Evolutionary conservation across 805 yeast species (phyloP).

Genomic region (Wickerhamiella australiensis): DNA sequence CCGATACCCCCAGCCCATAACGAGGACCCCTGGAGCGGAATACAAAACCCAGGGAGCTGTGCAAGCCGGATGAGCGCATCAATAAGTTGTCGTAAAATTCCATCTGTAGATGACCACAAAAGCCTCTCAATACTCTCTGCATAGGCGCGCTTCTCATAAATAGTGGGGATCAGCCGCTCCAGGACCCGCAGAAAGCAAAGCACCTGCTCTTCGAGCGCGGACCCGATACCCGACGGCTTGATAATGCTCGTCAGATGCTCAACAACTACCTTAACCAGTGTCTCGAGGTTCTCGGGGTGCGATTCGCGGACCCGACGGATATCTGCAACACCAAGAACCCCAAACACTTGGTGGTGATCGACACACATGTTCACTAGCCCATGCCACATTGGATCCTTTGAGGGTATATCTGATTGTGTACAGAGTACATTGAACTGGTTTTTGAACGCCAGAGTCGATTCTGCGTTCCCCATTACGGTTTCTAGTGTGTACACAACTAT

Average conservation of each 20-base stretch:
- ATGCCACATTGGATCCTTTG: conserved; percentile 28
- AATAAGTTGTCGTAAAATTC: conserved; percentile 26
- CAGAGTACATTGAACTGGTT: conserved; percentile 46
- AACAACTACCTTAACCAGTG: conserved; percentile 36
- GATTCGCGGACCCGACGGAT: conserved; percentile 46
- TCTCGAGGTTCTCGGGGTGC: conserved; percentile 46
- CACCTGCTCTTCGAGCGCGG: conserved; percentile 29
- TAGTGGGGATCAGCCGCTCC: conserved; percentile 51
- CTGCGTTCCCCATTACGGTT: conserved; percentile 54
- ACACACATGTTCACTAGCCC: conserved; percentile 40
- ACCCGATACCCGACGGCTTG: conserved; percentile 24
- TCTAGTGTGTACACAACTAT: neutral
- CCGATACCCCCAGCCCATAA: conserved; percentile 84
- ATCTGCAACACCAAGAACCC: conserved; percentile 45
- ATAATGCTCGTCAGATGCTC: conserved; percentile 27
- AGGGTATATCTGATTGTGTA: conserved; percentile 25
- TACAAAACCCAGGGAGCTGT: conserved; percentile 47
- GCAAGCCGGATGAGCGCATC: conserved; percentile 36
- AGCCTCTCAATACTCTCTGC: conserved; percentile 1
- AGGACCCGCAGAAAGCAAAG: conserved; percentile 54
- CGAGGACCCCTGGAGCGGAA: conserved; percentile 22
- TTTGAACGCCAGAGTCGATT: conserved; percentile 49
- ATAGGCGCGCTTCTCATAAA: conserved; percentile 41
- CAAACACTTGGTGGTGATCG: conserved; percentile 45
- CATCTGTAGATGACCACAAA: neutral